Base-by-base conservation (phyloP, 2,329 filamentous ascomycete genomes). In the Fusarium kyushuense region DNA sequence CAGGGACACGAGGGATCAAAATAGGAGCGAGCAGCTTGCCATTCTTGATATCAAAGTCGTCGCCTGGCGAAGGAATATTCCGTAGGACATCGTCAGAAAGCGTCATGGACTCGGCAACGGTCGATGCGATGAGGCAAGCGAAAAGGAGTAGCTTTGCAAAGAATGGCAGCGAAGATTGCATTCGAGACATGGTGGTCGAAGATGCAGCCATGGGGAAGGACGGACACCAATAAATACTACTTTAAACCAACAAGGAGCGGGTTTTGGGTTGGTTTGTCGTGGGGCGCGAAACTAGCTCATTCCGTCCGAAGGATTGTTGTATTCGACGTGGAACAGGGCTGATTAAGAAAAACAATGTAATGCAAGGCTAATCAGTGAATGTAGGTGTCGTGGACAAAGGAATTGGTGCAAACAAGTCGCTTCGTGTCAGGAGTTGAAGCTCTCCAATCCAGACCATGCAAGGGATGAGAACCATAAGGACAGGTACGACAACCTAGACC, bases 1-100 rank as follows among this genome's bases (percentile, higher is more conserved):
- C 96, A 9, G 96, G 92, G 0, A 99, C 94, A 63, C 96, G 92
- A 2, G 96, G 90, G 51, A 91, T 89, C 54, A 99, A 84, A 73
- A 99, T 94, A 2, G 95, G 96, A 5, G 95, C 87, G 32, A 99
- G 87, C 19, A 99, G 85, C 6, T 87, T 82, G 70, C 94, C 93
- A 33, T 83, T 86, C 63, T 90, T 80, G 71, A 96, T 92, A 79
- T 97, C 88, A 77, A 97, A 95, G 79, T 93, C 91, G 58, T 84
- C 80, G 63, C 88, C 89, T 2, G 90, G 89, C n/a, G 86, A 86
- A 14, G 93, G 92, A 17, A 99, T 86, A 53, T 82, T 83, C 67
- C 84, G 86, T 42, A 98, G 84, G 33, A 91, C 90, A 58, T 87
- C 86, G 80, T 97, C 92, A 35, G 93, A 92, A 59, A 98, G 84